These are phyloP conservation scores for Stentor coeruleus DNA, from an alignment of 73 alveolate species.

Conservation along the genomic window DNA sequence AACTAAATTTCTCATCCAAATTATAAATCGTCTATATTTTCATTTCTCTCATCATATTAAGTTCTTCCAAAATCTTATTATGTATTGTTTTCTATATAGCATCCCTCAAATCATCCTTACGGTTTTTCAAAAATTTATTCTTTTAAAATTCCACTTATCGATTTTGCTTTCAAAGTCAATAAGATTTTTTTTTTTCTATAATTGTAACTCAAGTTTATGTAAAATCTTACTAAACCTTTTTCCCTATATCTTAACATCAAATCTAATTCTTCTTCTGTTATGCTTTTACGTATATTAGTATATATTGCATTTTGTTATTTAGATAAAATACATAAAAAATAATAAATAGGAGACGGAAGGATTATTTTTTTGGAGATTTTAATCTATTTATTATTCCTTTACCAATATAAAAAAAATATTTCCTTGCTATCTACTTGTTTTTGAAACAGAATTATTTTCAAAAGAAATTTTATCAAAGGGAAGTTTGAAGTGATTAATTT, in stretches of 20 bases:
- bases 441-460: no score
- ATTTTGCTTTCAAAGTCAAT: constrained; percentile 78
- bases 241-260: constrained; percentile 82
- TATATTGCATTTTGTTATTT: no score
- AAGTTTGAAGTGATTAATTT: no score
- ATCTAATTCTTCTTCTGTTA: constrained; percentile 93
- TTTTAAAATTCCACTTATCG: constrained; percentile 90
- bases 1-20: no score
- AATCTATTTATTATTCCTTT: no score
- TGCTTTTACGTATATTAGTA: no score
- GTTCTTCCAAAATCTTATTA: constrained; percentile 65
- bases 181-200: constrained; percentile 70
- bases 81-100: constrained; percentile 53
- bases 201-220: constrained; percentile 35
- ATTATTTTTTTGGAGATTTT: no score
- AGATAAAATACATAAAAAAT: no score
- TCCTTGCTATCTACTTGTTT: no score
- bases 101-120: constrained; percentile 75
- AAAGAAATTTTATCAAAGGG: no score
- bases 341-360: no score
- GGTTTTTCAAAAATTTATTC: constrained; percentile 77
- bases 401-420: no score
- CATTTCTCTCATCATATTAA: constrained; percentile 35
- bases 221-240: constrained; percentile 66
- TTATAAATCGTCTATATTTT: constrained; percentile 25